Conservation (phyloP, 2,329 filamentous ascomycete genomes). For the Macroventuria anomochaeta region DNA sequence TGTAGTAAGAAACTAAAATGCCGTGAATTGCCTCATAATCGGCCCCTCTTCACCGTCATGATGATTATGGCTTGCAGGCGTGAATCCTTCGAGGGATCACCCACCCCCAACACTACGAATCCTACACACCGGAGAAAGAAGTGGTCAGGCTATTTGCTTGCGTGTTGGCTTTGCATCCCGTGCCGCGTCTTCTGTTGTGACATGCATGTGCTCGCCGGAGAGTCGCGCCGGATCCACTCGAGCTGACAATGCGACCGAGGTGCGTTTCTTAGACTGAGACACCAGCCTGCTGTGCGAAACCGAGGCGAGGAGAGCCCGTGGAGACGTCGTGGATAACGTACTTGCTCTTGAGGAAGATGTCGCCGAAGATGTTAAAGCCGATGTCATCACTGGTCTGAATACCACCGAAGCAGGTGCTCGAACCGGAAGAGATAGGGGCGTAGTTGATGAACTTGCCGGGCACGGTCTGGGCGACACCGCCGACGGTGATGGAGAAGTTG, state of each 20-base stretch:
- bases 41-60: constrained; percentile 19
- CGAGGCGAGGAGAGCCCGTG: constrained; percentile 48
- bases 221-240: background rate
- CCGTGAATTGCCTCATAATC: constrained; percentile 1
- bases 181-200: background rate
- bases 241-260: too few relatives aligned
- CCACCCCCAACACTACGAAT: background rate
- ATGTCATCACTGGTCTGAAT: constrained; percentile 69
- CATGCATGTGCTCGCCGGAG: background rate
- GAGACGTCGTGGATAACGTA: constrained; percentile 67
- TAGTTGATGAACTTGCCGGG: constrained; percentile 65
- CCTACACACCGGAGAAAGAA: constrained; percentile 1
- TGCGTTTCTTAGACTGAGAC: constrained; percentile 17
- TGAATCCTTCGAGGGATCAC: background rate
- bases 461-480: constrained; percentile 57
- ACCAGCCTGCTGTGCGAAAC: constrained; percentile 53
- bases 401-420: constrained; percentile 71
- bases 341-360: constrained; percentile 78
- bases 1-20: constrained; percentile 15
- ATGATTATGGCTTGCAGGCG: background rate
- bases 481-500: constrained; percentile 61
- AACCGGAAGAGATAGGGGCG: constrained; percentile 50
- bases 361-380: constrained; percentile 73
- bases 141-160: background rate
- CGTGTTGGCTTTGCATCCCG: constrained; percentile 2